Conservation (phyloP, 805 yeast species). For the Kregervanrija pseudodelftensis region DNA sequence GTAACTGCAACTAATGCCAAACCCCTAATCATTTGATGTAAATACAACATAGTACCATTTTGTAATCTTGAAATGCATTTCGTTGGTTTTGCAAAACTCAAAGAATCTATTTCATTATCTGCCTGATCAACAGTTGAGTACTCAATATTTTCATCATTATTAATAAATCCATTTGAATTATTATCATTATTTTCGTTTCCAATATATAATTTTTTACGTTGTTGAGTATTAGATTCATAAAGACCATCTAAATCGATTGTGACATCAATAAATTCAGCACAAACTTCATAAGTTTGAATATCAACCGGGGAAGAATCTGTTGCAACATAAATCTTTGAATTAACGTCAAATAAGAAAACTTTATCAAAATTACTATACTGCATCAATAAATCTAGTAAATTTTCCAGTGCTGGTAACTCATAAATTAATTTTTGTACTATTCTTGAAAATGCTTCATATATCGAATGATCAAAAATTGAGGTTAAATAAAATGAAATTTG, state of each 20-base stretch:
- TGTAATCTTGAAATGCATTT: slow-evolving; percentile 68
- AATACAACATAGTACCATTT: slow-evolving; percentile 76
- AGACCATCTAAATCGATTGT: slow-evolving; percentile 80
- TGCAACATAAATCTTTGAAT: slow-evolving; percentile 89
- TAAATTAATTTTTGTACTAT: slow-evolving; percentile 87
- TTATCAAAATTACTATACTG: slow-evolving; percentile 89
- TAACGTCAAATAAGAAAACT: slow-evolving; percentile 85
- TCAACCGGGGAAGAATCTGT: slow-evolving; percentile 96
- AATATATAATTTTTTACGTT: too few relatives aligned
- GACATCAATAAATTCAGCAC: slow-evolving; percentile 95
- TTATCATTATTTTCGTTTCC: neutral
- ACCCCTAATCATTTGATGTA: slow-evolving; percentile 90
- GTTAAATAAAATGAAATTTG: slow-evolving; percentile 88
- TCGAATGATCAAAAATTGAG: slow-evolving; percentile 90
- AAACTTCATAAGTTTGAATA: slow-evolving; percentile 90
- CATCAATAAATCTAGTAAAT: slow-evolving; percentile 79
- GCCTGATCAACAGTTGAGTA: neutral
- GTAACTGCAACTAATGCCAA: slow-evolving; percentile 84
- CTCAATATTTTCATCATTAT: slow-evolving; percentile 1
- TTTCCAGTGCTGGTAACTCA: slow-evolving; percentile 82
- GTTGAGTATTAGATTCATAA: slow-evolving; percentile 32
- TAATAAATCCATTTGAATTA: too few relatives aligned
- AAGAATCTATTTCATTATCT: neutral
- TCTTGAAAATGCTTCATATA: slow-evolving; percentile 90
- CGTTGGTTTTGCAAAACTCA: slow-evolving; percentile 16